Evolutionary conservation across 169 alveolate genomes (phyloP), one percentile per base, ranked within the genome.

Genomic region (Eimeria tenella): DNA sequence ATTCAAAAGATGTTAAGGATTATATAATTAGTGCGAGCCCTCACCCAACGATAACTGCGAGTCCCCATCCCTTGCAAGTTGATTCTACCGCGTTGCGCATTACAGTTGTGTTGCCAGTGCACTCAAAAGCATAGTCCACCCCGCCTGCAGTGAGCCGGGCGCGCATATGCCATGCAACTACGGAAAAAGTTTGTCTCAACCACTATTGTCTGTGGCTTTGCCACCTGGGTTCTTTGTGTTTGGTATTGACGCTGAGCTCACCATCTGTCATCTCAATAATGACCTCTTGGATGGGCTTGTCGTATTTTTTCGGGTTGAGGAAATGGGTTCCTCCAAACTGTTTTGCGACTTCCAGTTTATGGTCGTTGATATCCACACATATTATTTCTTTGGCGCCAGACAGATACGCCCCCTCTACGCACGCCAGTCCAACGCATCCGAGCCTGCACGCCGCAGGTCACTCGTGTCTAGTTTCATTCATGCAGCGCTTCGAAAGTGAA

Each of bases 361-460:
- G 92, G 17, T 95, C 92, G 87, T 97, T 95, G 21, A 89, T 77
- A 89, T 97, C 98, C 73, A 97, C 83, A 56, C 97, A 98, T 68
- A 96, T 92, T n/a, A 97, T 96, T 19, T 89, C 96, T 42, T 93
- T 56, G 21, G 98, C 98, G 23, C 97, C 97, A 25, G 86, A 82
- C 52, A 73, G 89, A 17, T 82, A 95, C 25, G 98, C 97, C 58
- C 98, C 99, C 95, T 97, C 95, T n/a, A 98, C 93, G 31, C 97
- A 98, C 13, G 98, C 96, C 62, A 98, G 95, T 13, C 99, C 99
- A 11, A 98, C 99, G 68, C 98, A 98, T 42, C 99, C 99, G 23
- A 97, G 74, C 62, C 95, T 93, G 90, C 13, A 23, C 42, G 42
- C 42, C 42, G 42, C 42, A 31, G 0, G 2, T 31, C 42, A 31